Conservation (phyloP, 805 yeast species). For the Ogataea sp. region DNA sequence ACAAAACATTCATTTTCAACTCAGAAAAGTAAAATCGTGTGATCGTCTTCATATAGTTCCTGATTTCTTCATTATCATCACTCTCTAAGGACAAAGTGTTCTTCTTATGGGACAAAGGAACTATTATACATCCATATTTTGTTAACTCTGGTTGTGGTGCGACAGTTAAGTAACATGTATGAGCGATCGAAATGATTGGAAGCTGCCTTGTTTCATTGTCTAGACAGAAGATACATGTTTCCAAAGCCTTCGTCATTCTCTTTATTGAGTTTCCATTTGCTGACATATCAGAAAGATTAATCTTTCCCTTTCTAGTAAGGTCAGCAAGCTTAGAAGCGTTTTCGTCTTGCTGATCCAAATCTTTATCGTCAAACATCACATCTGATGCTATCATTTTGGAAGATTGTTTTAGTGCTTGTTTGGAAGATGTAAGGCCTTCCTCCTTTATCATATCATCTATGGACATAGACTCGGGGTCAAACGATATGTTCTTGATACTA, state of each 20-base stretch:
- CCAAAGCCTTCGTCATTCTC: slow-evolving; percentile 22
- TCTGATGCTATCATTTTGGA: slow-evolving; percentile 29
- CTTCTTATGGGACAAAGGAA: slow-evolving; percentile 31
- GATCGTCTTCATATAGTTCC: slow-evolving; percentile 32
- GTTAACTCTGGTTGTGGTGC: slow-evolving; percentile 33
- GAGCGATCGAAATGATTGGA: slow-evolving; percentile 25
- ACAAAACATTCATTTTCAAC: slow-evolving; percentile 27
- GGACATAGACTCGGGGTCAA: slow-evolving; percentile 30
- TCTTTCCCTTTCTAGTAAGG: slow-evolving; percentile 18
- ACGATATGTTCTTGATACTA: too few species aligned
- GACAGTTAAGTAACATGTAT: slow-evolving; percentile 27
- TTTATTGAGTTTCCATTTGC: slow-evolving; percentile 18
- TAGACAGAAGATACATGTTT: slow-evolving; percentile 29
- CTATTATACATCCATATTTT: slow-evolving; percentile 27
- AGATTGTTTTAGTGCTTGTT: slow-evolving; percentile 12
- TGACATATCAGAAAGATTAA: slow-evolving; percentile 16
- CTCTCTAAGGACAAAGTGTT: slow-evolving; percentile 33
- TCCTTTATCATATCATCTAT: slow-evolving; percentile 26
- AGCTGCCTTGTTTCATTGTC: slow-evolving; percentile 19
- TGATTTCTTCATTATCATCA: slow-evolving; percentile 37
- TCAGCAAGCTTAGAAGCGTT: slow-evolving; percentile 29
- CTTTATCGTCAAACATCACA: slow-evolving; percentile 24
- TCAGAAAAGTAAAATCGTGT: slow-evolving; percentile 30
- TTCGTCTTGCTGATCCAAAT: slow-evolving; percentile 36
- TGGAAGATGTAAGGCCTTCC: slow-evolving; percentile 19